Evolutionary conservation across 495 filamentous ascomycete species (phyloP).

Genomic region (Penicillium fimorum): DNA sequence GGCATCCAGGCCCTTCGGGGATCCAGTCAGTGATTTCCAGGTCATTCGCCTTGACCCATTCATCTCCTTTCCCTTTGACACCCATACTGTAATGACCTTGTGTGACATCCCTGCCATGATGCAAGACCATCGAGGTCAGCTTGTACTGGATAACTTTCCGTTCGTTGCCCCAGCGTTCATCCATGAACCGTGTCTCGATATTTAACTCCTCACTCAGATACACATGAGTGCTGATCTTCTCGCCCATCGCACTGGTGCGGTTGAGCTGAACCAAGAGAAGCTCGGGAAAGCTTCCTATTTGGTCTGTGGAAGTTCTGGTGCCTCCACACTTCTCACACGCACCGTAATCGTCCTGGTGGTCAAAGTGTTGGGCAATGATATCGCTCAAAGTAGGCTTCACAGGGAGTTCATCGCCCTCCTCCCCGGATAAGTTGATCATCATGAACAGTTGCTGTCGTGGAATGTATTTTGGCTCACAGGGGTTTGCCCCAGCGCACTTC

Average conservation of each 20-base stretch:
- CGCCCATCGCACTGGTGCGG: not conserved
- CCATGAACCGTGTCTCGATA: conserved; percentile 1
- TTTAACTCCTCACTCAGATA: not conserved
- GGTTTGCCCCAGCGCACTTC: not conserved
- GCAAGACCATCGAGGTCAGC: conserved; percentile 30
- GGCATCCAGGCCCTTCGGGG: not conserved
- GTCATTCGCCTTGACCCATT: conserved; percentile 34
- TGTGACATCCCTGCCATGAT: conserved; percentile 12
- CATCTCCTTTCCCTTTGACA: conserved; percentile 21
- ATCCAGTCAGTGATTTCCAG: not conserved
- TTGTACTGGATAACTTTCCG: conserved; percentile 23
- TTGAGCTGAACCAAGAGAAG: conserved; percentile 17
- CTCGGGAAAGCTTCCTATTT: conserved; percentile 11
- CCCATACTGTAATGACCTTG: conserved; percentile 33
- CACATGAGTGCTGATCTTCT: conserved; percentile 5
- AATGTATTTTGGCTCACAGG: not conserved
- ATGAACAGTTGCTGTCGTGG: not conserved
- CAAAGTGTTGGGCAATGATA: not conserved
- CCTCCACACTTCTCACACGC: not conserved
- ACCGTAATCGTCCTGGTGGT: not conserved
- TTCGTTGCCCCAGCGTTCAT: not conserved
- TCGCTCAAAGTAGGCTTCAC: not conserved
- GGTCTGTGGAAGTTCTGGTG: not conserved
- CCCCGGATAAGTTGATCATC: not conserved
- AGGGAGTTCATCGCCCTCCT: not conserved